phyloP scores from a whole-genome alignment of 257 asterid species.

The Fraxinus cuspidata region DNA sequence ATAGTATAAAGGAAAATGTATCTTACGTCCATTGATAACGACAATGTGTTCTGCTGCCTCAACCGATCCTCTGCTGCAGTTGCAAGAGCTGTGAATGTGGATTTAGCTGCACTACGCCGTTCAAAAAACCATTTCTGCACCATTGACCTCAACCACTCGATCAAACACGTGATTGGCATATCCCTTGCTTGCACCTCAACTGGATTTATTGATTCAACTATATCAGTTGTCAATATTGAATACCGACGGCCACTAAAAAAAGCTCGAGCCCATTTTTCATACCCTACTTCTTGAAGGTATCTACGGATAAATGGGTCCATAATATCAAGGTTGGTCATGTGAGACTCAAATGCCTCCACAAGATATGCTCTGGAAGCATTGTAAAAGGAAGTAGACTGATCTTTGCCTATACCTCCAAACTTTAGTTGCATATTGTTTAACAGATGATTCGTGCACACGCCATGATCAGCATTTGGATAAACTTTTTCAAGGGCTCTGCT shows the following conservation, averaged over 20 bases:
- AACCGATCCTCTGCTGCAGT: neutral
- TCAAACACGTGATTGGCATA: slow-evolving; percentile 6
- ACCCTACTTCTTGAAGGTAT: slow-evolving; percentile 8
- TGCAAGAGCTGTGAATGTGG: neutral
- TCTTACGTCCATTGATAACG: neutral
- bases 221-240: neutral
- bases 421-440: slow-evolving; percentile 1
- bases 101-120: slow-evolving; percentile 5
- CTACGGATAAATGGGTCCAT: neutral
- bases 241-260: neutral
- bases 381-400: neutral
- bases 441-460: neutral
- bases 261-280: slow-evolving; percentile 10
- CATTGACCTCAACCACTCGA: slow-evolving; percentile 8
- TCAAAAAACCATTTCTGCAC: slow-evolving; percentile 10
- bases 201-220: slow-evolving; percentile 5
- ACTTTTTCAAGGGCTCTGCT: slow-evolving; percentile 1
- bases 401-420: neutral
- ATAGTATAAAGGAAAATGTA: neutral
- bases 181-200: slow-evolving; percentile 9
- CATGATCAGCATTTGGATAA: neutral
- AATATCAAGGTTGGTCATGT: neutral
- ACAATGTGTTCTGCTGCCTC: neutral
- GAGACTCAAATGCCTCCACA: slow-evolving; percentile 5
- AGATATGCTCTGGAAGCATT: slow-evolving; percentile 1